These are phyloP conservation scores for Aureobasidium leucospermi DNA, from an alignment of 2,329 filamentous ascomycete species.

Conservation along the genomic window DNA sequence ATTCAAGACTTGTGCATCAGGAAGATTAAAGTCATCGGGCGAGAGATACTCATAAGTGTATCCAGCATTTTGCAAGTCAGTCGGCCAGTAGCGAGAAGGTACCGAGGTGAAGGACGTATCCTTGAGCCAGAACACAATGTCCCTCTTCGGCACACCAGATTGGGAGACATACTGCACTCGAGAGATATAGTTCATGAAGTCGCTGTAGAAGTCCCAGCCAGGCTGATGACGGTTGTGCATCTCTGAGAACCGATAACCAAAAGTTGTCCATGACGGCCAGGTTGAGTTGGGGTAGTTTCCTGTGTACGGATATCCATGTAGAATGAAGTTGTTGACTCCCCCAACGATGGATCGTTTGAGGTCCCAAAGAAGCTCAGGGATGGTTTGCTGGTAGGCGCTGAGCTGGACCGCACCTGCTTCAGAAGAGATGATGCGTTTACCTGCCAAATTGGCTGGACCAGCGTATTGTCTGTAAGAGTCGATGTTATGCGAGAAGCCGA, in stretches of 20 bases:
- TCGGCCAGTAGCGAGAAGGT: conserved; percentile 19
- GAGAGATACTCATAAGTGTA: conserved; percentile 40
- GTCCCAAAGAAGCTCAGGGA: conserved; percentile 28
- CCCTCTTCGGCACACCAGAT: conserved; percentile 32
- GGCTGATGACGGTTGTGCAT: conserved; percentile 35
- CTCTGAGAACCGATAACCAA: conserved; percentile 37
- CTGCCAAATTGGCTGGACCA: conserved; percentile 27
- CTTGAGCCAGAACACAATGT: conserved; percentile 36
- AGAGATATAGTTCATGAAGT: conserved; percentile 32
- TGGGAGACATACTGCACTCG: conserved; percentile 34
- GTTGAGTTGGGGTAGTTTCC: conserved; percentile 40
- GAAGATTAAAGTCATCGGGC: conserved; percentile 37
- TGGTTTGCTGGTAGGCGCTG: conserved; percentile 23
- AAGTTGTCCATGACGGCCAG: conserved; percentile 43
- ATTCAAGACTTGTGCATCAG: conserved; percentile 31
- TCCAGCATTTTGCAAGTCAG: conserved; percentile 24
- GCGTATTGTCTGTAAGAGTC: conserved; percentile 30
- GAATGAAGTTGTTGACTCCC: conserved; percentile 37
- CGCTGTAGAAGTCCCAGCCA: conserved; percentile 34
- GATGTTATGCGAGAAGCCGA: conserved; percentile 27
- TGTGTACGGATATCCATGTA: conserved; percentile 39
- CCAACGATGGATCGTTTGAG: conserved; percentile 35
- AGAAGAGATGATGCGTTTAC: conserved; percentile 26
- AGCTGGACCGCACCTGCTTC: conserved; percentile 27
- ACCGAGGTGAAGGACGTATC: conserved; percentile 16